phyloP scores from a whole-genome alignment of 371 early-diverging fungal genomes.

The Mucor lusitanicus region DNA sequence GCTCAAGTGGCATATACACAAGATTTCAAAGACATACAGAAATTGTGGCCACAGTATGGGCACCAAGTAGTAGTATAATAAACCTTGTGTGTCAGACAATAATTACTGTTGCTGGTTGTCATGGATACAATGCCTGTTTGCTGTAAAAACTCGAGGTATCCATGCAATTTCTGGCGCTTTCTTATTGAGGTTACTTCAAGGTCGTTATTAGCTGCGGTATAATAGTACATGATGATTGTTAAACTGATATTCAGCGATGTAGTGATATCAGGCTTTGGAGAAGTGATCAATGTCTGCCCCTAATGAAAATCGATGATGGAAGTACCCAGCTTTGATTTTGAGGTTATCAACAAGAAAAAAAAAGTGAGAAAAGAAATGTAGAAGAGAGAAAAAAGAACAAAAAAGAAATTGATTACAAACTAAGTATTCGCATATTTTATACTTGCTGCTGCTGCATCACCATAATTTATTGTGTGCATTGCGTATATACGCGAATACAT shows the following conservation, averaged over 20 bases:
- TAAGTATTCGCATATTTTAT: background rate
- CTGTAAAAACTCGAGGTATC: background rate
- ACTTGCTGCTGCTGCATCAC: background rate
- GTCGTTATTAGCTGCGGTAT: background rate
- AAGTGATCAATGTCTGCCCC: background rate
- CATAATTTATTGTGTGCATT: background rate
- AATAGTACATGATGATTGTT: background rate
- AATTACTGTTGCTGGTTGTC: slow-evolving; percentile 1
- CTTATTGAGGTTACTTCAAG: background rate
- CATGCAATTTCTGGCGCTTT: background rate
- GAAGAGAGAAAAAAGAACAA: background rate
- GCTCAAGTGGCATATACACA: no score
- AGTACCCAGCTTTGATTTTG: background rate
- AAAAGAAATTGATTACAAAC: background rate
- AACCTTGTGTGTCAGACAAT: slow-evolving; percentile 20
- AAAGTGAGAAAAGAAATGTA: background rate
- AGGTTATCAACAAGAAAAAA: background rate
- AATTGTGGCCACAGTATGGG: slow-evolving; percentile 15
- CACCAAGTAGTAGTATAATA: slow-evolving; percentile 26
- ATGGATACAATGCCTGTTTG: background rate
- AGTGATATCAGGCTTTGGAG: background rate
- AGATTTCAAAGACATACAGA: slow-evolving; percentile 9
- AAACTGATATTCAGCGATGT: background rate
- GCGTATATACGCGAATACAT: background rate
- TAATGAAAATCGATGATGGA: background rate